Conservation (phyloP, 2,329 filamentous ascomycete genomes). For the Ceratocystiopsis brevicomis region DNA sequence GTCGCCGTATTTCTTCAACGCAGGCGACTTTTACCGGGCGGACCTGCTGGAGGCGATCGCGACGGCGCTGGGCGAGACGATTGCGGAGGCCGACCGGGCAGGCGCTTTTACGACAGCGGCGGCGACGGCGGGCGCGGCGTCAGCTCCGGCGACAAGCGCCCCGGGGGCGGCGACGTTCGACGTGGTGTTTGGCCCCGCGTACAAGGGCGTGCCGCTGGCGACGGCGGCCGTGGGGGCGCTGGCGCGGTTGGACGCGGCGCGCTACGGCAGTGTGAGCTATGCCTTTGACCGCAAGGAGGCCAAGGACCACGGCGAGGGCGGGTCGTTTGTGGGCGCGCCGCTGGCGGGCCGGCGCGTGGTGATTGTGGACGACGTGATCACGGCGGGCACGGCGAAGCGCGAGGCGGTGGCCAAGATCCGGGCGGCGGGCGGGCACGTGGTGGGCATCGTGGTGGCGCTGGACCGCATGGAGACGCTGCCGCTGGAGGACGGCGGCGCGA, state of each 20-base stretch:
- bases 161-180: constrained; percentile 36
- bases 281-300: constrained; percentile 91
- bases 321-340: constrained; percentile 73
- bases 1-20: constrained; percentile 97
- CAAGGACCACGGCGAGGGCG: constrained; percentile 90
- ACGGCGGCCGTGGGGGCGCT: constrained; percentile 37
- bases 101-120: background rate
- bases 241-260: constrained; percentile 13
- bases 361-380: constrained; percentile 93
- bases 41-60: constrained; percentile 60
- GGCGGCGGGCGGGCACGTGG: constrained; percentile 65
- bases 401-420: constrained; percentile 83
- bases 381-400: constrained; percentile 80
- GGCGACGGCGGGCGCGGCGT: background rate
- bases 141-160: background rate
- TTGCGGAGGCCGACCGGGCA: constrained; percentile 15
- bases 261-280: constrained; percentile 56
- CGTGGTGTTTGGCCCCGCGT: constrained; percentile 81
- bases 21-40: constrained; percentile 71
- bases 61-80: constrained; percentile 57
- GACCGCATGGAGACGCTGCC: constrained; percentile 75
- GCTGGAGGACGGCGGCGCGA: constrained; percentile 22
- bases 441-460: constrained; percentile 73
- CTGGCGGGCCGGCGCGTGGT: constrained; percentile 72
- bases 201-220: constrained; percentile 92